Evolutionary conservation across 345 rosid genomes (phyloP), one percentile per base, ranked within the genome.

Genomic region (Citrus reticulata): DNA sequence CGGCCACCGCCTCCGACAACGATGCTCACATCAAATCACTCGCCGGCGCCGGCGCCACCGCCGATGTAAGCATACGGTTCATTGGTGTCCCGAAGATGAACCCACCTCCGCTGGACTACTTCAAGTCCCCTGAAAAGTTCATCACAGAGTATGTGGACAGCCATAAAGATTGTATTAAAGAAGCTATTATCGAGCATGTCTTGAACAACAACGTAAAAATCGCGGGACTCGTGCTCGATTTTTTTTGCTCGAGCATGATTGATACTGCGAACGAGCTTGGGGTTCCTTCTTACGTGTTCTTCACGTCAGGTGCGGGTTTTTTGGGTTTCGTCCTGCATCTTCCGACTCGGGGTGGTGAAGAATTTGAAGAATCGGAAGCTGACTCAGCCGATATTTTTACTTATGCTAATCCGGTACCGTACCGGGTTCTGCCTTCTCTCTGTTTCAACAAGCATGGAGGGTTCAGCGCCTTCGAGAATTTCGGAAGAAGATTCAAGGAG

Each of bases 211-310:
- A 64, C 27, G 62, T 61, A 63, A 70, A 57, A 10, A 24, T 85
- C 10, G 86, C 81, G 0, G 89, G 84, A 27, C 62, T 88, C 60
- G 75, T 86, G 20, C 14, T 83, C 19, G 91, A 83, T 76, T 11
- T 86, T 77, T 85, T 88, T 51, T 83, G 87, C 78, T 24, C 77
- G 4, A 2, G 82, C 6, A 72, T 83, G 78, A 68, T 86, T 19
- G 89, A 88, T 67, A 70, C 86, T 6, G 91, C 84, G 1, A 76
- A 70, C n/a, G 86, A 84, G 68, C 17, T 86, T 25, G 82, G 81
- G 2, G 67, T 84, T 51, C 87, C 91, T 29, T 78, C 81, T 65
- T 86, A 86, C 65, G 7, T 86, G 14, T 68, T 81, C 85, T 85
- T 61, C 49, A 63, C 88, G 11, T 75, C 84, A 6, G 58, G 78